Base-by-base conservation (phyloP, 176 grass and related monocot genomes). In the Luzula sylvatica region DNA sequence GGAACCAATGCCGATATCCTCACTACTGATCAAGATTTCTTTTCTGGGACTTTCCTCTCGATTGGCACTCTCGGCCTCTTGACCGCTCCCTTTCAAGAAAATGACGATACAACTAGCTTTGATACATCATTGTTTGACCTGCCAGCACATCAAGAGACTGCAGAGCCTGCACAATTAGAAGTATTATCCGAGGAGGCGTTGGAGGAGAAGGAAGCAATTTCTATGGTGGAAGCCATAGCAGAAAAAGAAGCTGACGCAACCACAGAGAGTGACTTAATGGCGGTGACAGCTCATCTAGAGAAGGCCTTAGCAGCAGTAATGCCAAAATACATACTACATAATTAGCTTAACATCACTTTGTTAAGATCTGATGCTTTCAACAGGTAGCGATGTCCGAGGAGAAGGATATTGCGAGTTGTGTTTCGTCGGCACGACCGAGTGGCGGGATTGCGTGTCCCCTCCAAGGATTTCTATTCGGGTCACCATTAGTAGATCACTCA, bases 401-500 rank as follows among this genome's bases (percentile, higher is more conserved):
- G 30, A 79, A 72, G 46, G 75, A 42, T 15, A 53, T 42, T 1
- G 46, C 58, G 11, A 53, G 67, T 42, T 46, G 81, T 14, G 55
- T 82, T 16, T 66, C 78, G 8, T 99, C 93, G 2, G 93, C 93
- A 12, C 58, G 93, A 11, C 68, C 77, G 2, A 99, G 93, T 75
- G 82, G 69, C 46, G 80, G 46, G 53, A 65, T 71, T 7, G 53
- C 77, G 65, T 99, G 86, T 69, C 93, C 86, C 1, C 75, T 99
- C 42, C 93, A 92, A 61, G 82, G 82, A 11, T 99, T 92, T 72
- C 60, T 99, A 16, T 83, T 99, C 17, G 75, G 93, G 3, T 87
- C 86, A 0, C 81, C 93, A 0, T 71, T 99, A 63, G 80, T 69
- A 47, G 72, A 82, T 25, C 62, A 52, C 11, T 55, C 67, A 47